Percentiles rank a stretch among this genome's conserved stretches.
These are phyloP conservation scores for Mallotus repandus DNA, from an alignment of 441 rosid species.

Conservation along the genomic window DNA sequence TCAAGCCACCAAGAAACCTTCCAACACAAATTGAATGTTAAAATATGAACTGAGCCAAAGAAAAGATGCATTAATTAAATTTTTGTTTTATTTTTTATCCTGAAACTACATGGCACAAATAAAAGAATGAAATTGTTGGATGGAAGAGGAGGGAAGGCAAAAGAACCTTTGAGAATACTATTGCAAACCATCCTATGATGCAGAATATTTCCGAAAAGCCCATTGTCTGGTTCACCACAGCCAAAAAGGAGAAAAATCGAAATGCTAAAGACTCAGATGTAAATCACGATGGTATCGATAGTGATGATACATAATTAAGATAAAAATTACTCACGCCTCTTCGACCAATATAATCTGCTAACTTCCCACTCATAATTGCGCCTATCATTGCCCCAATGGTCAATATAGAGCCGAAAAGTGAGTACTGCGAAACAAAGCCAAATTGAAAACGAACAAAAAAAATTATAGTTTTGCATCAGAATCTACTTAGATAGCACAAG, in stretches of 20 bases:
- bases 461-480: neutral
- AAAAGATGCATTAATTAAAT: neutral
- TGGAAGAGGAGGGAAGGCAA: neutral
- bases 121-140: neutral
- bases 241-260: constrained; percentile 11
- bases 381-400: constrained; percentile 90
- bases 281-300: neutral
- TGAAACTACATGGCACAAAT: neutral
- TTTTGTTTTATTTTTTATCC: neutral
- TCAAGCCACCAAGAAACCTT: constrained; percentile 60
- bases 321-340: constrained; percentile 47
- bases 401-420: constrained; percentile 77
- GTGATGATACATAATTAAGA: constrained; percentile 4
- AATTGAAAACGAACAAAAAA: constrained; percentile 3
- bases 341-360: constrained; percentile 71
- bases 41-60: neutral
- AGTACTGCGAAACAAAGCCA: constrained; percentile 52
- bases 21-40: constrained; percentile 20
- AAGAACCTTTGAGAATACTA: constrained; percentile 54
- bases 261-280: neutral
- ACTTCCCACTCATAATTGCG: constrained; percentile 70
- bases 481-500: neutral
- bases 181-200: constrained; percentile 57
- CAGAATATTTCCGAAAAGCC: constrained; percentile 69
- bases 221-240: constrained; percentile 45